Base-by-base conservation (phyloP, 305 asterid genomes). In the Fraxinus xanthoxyloides region DNA sequence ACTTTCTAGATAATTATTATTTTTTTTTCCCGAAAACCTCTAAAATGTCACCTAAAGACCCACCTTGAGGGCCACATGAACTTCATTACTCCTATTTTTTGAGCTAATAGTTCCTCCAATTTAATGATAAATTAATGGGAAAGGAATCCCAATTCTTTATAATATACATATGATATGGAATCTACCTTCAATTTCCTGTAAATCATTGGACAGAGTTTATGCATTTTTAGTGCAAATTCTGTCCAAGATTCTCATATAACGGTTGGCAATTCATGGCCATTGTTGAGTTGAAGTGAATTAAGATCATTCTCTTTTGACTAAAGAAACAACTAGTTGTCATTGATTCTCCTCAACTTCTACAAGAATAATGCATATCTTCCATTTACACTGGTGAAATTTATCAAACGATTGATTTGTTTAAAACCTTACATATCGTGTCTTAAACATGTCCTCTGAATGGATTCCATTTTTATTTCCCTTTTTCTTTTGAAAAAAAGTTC, bases 251-350 rank as follows among this genome's bases (percentile, higher is more conserved):
- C 73, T 26, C 36, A 65, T 65, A 4, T 65, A 34, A 61, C 15
- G 81, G 38, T 65, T 78, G 43, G 69, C 17, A 75, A 35, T 24
- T 69, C 19, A 83, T 2, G 80, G 82, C 15, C 48, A 67, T 63
- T 32, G 36, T 83, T 34, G 38, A 51, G 32, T 40, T 26, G 32
- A 73, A 59, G 77, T 56, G 73, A 73, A 80, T 61, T 26, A 26
- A 48, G 82, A 38, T 38, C 32, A 59, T 26, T 12, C 3, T 65
- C 73, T 61, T 24, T 61, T 61, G 28, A 19, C 30, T 56, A 56
- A 56, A 48, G 46, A 35, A 81, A 74, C 24, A 69, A 23, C 78
- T 63, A 73, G 75, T 24, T 78, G 74, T 12, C 78, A 8, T 72
- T 73, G 79, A 21, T 84, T 28, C 70, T 61, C 65, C 32, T 15